Evolutionary conservation across 164 flowering plant species (phyloP), one percentile per base, ranked within the genome.

Genomic region (Vitis rotundifolia): DNA sequence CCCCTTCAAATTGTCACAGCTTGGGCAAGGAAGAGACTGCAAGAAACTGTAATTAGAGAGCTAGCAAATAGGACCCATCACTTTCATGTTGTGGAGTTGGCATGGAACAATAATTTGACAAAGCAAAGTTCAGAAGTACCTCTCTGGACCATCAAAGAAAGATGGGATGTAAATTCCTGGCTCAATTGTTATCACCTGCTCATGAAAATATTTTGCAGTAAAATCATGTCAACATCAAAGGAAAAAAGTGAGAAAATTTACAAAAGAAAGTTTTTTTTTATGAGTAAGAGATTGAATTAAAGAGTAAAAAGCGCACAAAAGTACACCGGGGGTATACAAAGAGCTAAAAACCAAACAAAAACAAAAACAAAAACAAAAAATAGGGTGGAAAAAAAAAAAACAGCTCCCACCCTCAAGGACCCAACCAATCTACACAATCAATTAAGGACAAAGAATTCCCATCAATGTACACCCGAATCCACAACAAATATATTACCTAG

Each of bases 121-220:
- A 69, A 22, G 19, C 14, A 66, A 61, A 59, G 18, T 64, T 16
- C 58, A 58, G 16, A 31, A 28, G 51, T 85, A 93, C 99, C 97
- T 85, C 73, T 91, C 90, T 55, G 92, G 90, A 68, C 75, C 77
- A 69, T 85, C 83, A 64, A 77, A 88, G 49, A 77, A 73, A 49
- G 85, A 70, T 68, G 97, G 94, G 71, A 92, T 85, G 67, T 94
- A 94, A 61, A 94, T 76, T 75, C 99, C 99, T 18, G 99, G 99
- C 78, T 94, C 99, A 82, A 94, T 92, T 58, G 99, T 94, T 76
- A 94, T 87, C 59, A 92, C 90, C 99, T 92, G 88, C 49, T 9
- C 61, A 58, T 12, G 16, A 66, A 60, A 59, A 15, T 28, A 16
- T 13, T 15, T 15, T 31, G 47, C 16, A 58, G 29, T 56, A 37